These are phyloP conservation scores for Phytophthora cajani DNA, from an alignment of 352 stramenopile genomes.

Conservation along the genomic window DNA sequence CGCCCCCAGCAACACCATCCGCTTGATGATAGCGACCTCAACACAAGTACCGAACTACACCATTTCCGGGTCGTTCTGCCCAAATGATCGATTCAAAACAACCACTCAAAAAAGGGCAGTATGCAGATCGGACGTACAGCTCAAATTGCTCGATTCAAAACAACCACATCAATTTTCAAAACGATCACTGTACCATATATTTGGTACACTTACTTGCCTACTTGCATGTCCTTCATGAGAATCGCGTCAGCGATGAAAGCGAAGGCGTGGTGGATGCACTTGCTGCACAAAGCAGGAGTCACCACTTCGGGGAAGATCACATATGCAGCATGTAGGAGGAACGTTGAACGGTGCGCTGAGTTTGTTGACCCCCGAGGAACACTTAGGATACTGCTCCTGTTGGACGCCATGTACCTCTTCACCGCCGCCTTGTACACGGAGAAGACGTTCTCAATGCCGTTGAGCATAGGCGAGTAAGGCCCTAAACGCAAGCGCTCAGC, in stretches of 20 bases:
- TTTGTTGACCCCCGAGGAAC: background rate
- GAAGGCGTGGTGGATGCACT: background rate
- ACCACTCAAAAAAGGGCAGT: too few relatives aligned
- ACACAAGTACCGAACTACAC: too few relatives aligned
- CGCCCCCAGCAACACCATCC: too few relatives aligned
- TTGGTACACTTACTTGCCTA: too few relatives aligned
- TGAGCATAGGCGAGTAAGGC: background rate
- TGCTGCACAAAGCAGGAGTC: background rate
- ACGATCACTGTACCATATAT: too few relatives aligned
- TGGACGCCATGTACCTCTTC: background rate
- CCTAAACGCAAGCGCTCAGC: background rate
- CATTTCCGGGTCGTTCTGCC: too few relatives aligned
- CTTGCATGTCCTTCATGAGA: too few relatives aligned
- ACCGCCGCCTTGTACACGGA: background rate
- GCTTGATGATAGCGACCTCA: too few relatives aligned
- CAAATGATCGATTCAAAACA: too few relatives aligned
- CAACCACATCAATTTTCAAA: too few relatives aligned
- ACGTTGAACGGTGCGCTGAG: background rate
- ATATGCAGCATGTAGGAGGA: background rate
- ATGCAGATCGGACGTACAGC: too few relatives aligned
- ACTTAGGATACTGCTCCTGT: background rate
- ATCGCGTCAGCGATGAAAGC: background rate
- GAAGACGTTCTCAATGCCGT: slow-evolving; percentile 1
- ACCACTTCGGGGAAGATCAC: background rate
- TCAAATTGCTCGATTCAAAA: too few relatives aligned